Conservation (phyloP, 2,329 filamentous ascomycete species). For the Ophiostoma pallidulum region DNA sequence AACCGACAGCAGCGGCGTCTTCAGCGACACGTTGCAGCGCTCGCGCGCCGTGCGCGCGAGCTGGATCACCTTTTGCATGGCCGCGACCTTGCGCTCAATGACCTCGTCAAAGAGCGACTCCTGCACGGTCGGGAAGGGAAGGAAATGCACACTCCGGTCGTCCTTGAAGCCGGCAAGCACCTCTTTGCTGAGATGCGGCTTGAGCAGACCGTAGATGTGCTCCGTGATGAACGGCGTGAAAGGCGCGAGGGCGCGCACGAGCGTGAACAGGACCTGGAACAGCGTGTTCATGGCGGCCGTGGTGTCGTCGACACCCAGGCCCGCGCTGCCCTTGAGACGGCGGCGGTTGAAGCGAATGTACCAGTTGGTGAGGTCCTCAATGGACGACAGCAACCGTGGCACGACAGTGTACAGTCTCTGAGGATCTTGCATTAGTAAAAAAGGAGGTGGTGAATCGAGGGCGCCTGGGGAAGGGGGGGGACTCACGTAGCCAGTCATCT, state of each 20-base stretch:
- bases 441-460: conserved; percentile 4
- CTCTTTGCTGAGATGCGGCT: conserved; percentile 69
- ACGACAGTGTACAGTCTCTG: conserved; percentile 76
- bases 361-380: conserved; percentile 86
- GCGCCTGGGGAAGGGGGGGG: background rate
- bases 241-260: conserved; percentile 79
- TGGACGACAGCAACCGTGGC: conserved; percentile 68
- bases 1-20: conserved; percentile 82
- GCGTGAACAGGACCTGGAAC: conserved; percentile 85
- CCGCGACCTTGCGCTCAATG: conserved; percentile 74
- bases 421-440: background rate
- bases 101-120: conserved; percentile 79
- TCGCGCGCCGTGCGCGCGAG: conserved; percentile 80
- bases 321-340: conserved; percentile 82
- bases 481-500: conserved; percentile 52
- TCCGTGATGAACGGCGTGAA: conserved; percentile 96
- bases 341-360: conserved; percentile 93
- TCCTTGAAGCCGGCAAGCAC: conserved; percentile 54
- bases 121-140: conserved; percentile 79
- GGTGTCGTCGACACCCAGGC: conserved; percentile 74
- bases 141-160: conserved; percentile 80
- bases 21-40: conserved; percentile 72
- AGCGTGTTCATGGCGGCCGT: conserved; percentile 85
- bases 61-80: conserved; percentile 96
- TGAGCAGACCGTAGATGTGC: conserved; percentile 78